Evolutionary conservation across 768 basidiomycete genomes (phyloP), one percentile per base, ranked within the genome.

Genomic region (Lyophyllum shimeji): DNA sequence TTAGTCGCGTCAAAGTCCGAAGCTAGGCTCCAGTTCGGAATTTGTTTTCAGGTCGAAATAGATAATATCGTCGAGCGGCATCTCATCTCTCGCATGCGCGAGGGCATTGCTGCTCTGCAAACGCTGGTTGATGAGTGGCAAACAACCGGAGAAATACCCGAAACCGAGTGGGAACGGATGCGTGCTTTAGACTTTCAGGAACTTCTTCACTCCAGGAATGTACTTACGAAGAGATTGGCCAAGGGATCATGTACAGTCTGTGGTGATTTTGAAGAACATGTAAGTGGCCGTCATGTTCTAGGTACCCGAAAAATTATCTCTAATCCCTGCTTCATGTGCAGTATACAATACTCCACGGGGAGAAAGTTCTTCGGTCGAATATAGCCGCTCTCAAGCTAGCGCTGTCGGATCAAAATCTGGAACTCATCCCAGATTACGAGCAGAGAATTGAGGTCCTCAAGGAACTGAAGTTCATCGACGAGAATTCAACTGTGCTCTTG

Each of bases 351-450:
- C 63, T 92, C 33, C 97, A 99, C 63, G 82, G 80, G 52, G 85
- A 88, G 60, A 92, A 89, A 65, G 68, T 87, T 18, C 71, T 98
- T 48, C 81, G 84, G 58, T 79, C 82, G 33, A 89, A 86, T 61
- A 88, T 99, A 55, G 85, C 85, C 1, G 73, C 78, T 31, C 78
- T 99, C 52, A 95, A 91, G 65, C 77, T 90, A 40, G 87, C 89
- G 1, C 85, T 98, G 25, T 98, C 95, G 3, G 97, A 98, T 65
- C 94, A 99, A 68, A 99, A 99, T 67, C 75, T 98, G 55, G 97
- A 97, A 66, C 82, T 98, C 17, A 82, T 98, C 31, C 97, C 97
- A 6, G 97, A 99, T 68, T 99, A 98, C 70, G 93, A 98, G 68
- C 93, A 95, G 66, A 80, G 96, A 24, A 87, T 98, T 31, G 86